These are phyloP conservation scores for Pseudogymnoascus sp. DNA, from an alignment of 2,329 filamentous ascomycete species.

Conservation along the genomic window DNA sequence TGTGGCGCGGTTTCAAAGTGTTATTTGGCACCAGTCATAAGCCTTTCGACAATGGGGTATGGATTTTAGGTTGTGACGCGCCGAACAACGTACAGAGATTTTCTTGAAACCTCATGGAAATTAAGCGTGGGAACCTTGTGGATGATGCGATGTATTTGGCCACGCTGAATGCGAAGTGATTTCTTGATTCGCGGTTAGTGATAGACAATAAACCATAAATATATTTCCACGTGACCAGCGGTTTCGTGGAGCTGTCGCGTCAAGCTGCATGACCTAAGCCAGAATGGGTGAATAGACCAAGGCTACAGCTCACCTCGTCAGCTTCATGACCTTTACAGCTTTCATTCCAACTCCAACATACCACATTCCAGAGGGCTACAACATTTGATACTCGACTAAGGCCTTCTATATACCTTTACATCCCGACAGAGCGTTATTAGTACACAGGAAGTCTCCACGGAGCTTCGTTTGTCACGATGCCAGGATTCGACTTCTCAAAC, in stretches of 20 bases:
- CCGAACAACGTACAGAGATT: conserved; percentile 3
- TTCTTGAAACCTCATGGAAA: conserved; percentile 1
- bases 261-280: conserved; percentile 2
- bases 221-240: neutral
- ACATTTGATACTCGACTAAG: conserved; percentile 4
- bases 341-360: conserved; percentile 20
- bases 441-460: conserved; percentile 6
- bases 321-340: conserved; percentile 30
- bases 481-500: conserved; percentile 98
- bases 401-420: neutral
- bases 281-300: conserved; percentile 17
- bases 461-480: conserved; percentile 54
- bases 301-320: conserved; percentile 44
- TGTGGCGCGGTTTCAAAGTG: conserved; percentile 1
- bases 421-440: neutral
- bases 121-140: neutral
- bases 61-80: neutral
- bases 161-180: conserved; percentile 3
- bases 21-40: neutral
- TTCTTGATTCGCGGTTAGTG: neutral
- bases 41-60: neutral
- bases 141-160: neutral
- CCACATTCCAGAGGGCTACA: conserved; percentile 20
- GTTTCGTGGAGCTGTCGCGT: conserved; percentile 9
- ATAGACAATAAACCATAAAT: conserved; percentile 4